Evolutionary conservation across 257 asterid species (phyloP).

Genomic region (Henckelia pumila): DNA sequence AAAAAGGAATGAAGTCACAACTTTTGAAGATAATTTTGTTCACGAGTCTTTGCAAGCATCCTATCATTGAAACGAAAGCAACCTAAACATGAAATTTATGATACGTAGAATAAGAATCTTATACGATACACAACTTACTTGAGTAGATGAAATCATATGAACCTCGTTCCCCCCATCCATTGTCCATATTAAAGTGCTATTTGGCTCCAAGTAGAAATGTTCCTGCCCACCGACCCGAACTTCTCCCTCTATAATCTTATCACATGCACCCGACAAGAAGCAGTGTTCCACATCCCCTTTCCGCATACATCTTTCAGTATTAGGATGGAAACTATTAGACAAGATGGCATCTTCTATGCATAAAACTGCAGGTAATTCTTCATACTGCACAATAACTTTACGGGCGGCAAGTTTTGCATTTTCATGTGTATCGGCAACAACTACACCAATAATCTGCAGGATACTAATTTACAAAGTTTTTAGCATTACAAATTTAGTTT

Average conservation of each 20-base stretch:
- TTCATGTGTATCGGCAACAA: conserved; percentile 95
- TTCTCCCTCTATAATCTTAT: conserved; percentile 79
- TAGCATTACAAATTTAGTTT: neutral
- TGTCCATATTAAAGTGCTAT: conserved; percentile 83
- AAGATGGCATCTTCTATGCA: conserved; percentile 80
- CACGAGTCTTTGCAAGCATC: neutral
- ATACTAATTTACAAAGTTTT: conserved; percentile 3
- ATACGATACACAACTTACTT: conserved; percentile 44
- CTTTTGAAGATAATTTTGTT: conserved; percentile 4
- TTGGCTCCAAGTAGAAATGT: conserved; percentile 95
- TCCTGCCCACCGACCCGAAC: conserved; percentile 94
- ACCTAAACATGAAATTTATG: conserved; percentile 9
- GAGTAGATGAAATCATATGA: conserved; percentile 96
- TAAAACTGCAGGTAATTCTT: conserved; percentile 80
- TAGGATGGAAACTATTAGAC: conserved; percentile 73
- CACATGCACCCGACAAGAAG: conserved; percentile 72
- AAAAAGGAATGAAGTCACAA: conserved; percentile 11
- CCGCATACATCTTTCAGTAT: conserved; percentile 55
- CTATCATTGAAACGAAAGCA: neutral
- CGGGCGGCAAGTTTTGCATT: conserved; percentile 87
- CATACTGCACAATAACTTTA: conserved; percentile 69
- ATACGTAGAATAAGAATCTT: conserved; percentile 3
- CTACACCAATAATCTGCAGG: conserved; percentile 85
- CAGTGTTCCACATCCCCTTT: conserved; percentile 73
- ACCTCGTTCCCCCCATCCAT: conserved; percentile 91